Evolutionary conservation across 129 eudicot genomes (phyloP).

Genomic region (sunflower (Helianthus annuus)): DNA sequence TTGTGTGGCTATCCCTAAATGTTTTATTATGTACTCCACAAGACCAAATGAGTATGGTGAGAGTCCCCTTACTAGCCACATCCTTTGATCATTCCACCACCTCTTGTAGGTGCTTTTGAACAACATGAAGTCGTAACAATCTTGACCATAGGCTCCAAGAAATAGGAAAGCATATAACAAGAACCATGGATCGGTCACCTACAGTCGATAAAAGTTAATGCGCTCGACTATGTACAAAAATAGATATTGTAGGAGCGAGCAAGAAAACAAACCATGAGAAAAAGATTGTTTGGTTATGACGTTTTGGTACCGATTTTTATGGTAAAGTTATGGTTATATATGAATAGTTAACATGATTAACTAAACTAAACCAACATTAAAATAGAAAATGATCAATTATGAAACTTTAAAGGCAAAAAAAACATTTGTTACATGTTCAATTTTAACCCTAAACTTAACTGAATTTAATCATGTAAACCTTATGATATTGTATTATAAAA

Average conservation of each 20-base stretch:
- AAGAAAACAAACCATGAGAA: no score
- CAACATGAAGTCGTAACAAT: conserved; percentile 56
- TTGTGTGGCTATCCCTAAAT: conserved; percentile 46
- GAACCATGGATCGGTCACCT: conserved; percentile 61
- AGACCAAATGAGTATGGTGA: conserved; percentile 52
- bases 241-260: not conserved
- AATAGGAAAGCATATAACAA: conserved; percentile 51
- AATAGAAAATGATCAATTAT: no score
- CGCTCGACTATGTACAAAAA: not conserved
- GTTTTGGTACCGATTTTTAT: not conserved
- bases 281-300: no score
- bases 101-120: conserved; percentile 43
- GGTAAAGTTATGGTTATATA: not conserved
- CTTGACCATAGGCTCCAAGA: conserved; percentile 67
- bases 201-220: conserved; percentile 3
- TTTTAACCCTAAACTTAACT: no score
- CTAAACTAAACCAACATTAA: no score
- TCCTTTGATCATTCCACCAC: conserved; percentile 82
- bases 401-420: no score
- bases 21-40: conserved; percentile 36
- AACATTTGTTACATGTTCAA: no score
- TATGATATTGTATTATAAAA: no score
- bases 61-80: conserved; percentile 65
- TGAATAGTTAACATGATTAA: no score
- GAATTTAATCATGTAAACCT: no score